Evolutionary conservation across 192 early-diverging fungal species (phyloP), one percentile per base, ranked within the genome.

Genomic region (Jimgerdemannia lactiflua): DNA sequence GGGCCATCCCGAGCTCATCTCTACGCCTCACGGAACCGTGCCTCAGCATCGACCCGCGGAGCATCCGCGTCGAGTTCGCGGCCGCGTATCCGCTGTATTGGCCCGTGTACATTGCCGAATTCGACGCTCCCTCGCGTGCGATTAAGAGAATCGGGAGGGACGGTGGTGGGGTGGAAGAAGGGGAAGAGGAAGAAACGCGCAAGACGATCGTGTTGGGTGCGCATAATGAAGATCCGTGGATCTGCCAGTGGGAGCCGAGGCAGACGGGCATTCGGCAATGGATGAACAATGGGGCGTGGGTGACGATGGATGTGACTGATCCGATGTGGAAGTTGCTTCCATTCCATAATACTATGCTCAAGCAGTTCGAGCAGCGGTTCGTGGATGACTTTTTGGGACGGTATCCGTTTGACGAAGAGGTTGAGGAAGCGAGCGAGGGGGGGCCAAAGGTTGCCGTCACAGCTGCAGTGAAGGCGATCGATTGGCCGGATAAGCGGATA

Each of bases 11-110:
- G 42, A 54, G 54, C 49, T 49, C 9, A 9, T 41, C 42, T 39
- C 39, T 69, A 4, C 14, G 40, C 42, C 44, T 78, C 0, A 73
- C 71, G 3, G 66, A 69, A 8, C 7, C 71, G 1, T 11, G 54
- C 3, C 6, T 79, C 0, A 68, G 72, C 0, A 71, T 70, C 75
- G 65, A 19, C 42, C 68, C 9, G 3, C 75, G 42, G 39, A 43
- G 4, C 66, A 75, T 40, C 67, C 72, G 72, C 0, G 14, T 81
- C 0, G 65, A 40, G 4, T 78, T 78, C 49, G 39, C 44, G n/a
- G 76, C 80, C 19, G 73, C 67, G 4, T 81, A 81, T 69, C 80
- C 80, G 41, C 42, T 81, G 2, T 81, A 81, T 66, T 78, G 75
- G 76, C 80, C 80, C 0, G 76, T 77, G 3, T 81, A 81, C 54